Base-by-base conservation (phyloP, 2,329 filamentous ascomycete genomes). In the Beauveria varroae region DNA sequence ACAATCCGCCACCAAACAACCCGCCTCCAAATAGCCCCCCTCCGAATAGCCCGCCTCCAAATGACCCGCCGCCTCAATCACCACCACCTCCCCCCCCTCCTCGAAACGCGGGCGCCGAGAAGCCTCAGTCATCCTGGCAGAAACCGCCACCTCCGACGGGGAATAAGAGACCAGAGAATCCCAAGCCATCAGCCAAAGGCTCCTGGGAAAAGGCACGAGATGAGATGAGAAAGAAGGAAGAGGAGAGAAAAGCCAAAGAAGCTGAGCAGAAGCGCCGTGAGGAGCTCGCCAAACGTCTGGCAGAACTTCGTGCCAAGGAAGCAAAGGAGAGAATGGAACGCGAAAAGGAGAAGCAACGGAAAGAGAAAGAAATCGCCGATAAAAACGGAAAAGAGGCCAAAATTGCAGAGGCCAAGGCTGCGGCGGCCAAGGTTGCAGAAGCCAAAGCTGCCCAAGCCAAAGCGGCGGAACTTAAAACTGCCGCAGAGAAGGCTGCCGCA, bases 141-240 rank as follows among this genome's bases (percentile, higher is more conserved):
- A 54, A 54, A 7, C 41, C 55, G 8, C 60, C 58, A 16, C 60
- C 62, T 18, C 60, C 60, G 24, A 26, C 57, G 4, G 57, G 63
- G 9, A 64, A 63, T 46, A 41, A 62, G 43, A 59, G 62, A 57
- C 40, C 46, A 6, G 60, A 74, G 22, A 68, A 71, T 26, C 71
- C 74, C 7, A 74, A 73, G 57, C 67, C 74, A 18, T 52, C 66
- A 26, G 73, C 76, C 1, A 81, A 80, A 67, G 76, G 78, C 9
- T 77, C 83, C 0, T 89, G 87, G 87, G 86, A 89, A 66, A 88
- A 84, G 70, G 87, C 86, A 3, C 78, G 86, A 59, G 87, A 90
- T 68, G 86, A 89, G 65, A 87, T 82, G 22, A 78, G 82, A 49
- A 81, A 78, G 62, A 80, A 81, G 60, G 86, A 88, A 65, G 86